Evolutionary conservation across 306 rosid species (phyloP).

Genomic region (Castanea mollissima): DNA sequence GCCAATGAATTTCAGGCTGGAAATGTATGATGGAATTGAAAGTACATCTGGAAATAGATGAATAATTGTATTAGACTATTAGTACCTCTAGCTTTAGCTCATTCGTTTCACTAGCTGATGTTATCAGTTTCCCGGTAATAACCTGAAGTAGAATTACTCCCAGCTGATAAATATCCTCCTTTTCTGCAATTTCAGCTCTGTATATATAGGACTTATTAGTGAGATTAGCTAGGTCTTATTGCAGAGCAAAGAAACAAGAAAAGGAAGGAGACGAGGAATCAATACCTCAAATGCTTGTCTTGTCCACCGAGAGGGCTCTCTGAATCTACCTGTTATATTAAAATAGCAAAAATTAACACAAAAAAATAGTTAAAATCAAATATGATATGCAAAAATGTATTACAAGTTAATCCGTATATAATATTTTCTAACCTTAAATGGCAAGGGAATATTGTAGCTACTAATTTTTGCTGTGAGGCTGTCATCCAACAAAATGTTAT

Average conservation of each 20-base stretch:
- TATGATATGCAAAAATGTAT: background rate
- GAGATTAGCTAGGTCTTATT: background rate
- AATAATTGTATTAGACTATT: background rate
- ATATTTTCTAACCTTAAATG: constrained; percentile 47
- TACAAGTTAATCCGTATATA: background rate
- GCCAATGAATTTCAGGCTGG: background rate
- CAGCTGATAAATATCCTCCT: constrained; percentile 79
- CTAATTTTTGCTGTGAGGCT: constrained; percentile 70
- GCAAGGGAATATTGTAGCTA: constrained; percentile 65
- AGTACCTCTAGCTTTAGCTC: constrained; percentile 63
- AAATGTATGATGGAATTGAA: background rate
- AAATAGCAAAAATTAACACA: constrained; percentile 12
- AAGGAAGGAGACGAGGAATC: background rate
- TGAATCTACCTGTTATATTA: constrained; percentile 28
- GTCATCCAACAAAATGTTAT: constrained; percentile 63
- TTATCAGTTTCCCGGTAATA: constrained; percentile 58
- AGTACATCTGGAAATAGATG: background rate
- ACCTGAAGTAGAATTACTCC: constrained; percentile 80
- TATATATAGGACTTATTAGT: background rate
- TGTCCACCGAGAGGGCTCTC: constrained; percentile 29
- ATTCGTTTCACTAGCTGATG: constrained; percentile 48
- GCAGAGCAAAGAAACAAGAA: constrained; percentile 2
- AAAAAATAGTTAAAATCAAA: background rate
- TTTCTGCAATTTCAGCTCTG: constrained; percentile 53
- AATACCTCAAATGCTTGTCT: constrained; percentile 32